Evolutionary conservation across 179 eudicot genomes (phyloP).

Genomic region (Heliamphora pulchella): DNA sequence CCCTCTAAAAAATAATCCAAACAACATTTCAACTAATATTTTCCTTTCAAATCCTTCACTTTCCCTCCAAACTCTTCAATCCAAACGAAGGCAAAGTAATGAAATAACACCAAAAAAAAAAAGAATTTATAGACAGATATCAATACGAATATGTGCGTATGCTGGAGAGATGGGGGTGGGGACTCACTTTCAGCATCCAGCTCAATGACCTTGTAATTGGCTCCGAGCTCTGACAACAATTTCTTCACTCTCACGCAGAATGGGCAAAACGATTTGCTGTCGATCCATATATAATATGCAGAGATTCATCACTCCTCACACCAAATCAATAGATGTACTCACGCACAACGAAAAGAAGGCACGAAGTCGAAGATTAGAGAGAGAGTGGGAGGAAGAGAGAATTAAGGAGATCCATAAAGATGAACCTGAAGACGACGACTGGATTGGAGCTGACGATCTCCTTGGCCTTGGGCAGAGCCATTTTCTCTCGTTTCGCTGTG

Average conservation of each 20-base stretch:
- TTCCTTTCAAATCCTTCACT: too few relatives aligned
- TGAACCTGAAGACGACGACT: constrained; percentile 76
- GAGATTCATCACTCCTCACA: neutral
- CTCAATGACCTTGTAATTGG: constrained; percentile 63
- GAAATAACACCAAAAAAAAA: too few relatives aligned
- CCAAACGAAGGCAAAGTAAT: too few relatives aligned
- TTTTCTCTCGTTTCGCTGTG: constrained; percentile 16
- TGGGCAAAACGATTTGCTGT: constrained; percentile 74
- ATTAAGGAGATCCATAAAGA: neutral
- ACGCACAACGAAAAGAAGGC: neutral
- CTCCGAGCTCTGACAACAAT: constrained; percentile 47
- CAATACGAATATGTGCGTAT: neutral
- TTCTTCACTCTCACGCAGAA: constrained; percentile 70
- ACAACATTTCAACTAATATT: too few relatives aligned
- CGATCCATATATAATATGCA: neutral
- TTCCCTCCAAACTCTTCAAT: too few relatives aligned
- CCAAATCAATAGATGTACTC: constrained; percentile 4
- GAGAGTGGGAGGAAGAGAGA: neutral
- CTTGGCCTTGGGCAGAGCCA: constrained; percentile 64
- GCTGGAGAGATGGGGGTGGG: constrained; percentile 2
- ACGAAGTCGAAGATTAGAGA: too few relatives aligned
- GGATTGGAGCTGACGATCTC: constrained; percentile 52
- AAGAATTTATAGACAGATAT: neutral
- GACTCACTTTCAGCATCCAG: constrained; percentile 66
- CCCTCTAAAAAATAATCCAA: too few relatives aligned